phyloP scores from a whole-genome alignment of 2,329 filamentous ascomycete species.

The Celoporthe dispersa region DNA sequence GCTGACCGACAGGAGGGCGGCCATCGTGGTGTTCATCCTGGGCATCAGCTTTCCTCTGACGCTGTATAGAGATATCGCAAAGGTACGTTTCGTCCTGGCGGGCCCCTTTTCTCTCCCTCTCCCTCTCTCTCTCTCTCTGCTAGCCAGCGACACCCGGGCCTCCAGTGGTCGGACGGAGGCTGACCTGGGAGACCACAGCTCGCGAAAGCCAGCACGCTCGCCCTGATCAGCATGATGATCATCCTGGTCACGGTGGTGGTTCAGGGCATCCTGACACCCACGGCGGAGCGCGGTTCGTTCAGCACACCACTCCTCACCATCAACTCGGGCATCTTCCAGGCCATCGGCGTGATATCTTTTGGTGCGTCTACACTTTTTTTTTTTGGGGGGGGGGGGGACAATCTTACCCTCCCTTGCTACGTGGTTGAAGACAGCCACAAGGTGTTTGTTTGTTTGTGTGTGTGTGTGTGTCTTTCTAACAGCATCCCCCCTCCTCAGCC shows the following conservation, averaged over 20 bases:
- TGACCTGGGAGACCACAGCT: constrained; percentile 59
- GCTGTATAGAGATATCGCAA: constrained; percentile 94
- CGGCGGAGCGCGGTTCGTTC: constrained; percentile 73
- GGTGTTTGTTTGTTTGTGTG: background rate
- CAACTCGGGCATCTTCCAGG: constrained; percentile 89
- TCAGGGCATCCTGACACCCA: constrained; percentile 76
- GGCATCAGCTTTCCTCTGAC: constrained; percentile 89
- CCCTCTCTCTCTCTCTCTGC: too few species aligned
- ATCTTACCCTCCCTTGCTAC: background rate
- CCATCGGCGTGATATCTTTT: constrained; percentile 97
- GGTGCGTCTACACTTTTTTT: constrained; percentile 56
- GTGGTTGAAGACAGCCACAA: constrained; percentile 28
- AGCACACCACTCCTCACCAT: constrained; percentile 73
- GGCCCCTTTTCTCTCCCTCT: too few species aligned
- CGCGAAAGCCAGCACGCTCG: constrained; percentile 92
- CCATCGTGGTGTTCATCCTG: constrained; percentile 87
- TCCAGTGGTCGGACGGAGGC: constrained; percentile 3
- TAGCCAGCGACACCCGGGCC: background rate
- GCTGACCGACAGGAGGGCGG: constrained; percentile 77
- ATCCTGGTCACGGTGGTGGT: constrained; percentile 88
- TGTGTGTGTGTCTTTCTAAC: constrained; percentile 39
- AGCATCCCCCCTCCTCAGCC: constrained; percentile 42
- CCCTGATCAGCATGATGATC: constrained; percentile 88
- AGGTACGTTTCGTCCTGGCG: constrained; percentile 58
- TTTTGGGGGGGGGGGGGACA: too few species aligned